phyloP scores from a whole-genome alignment of 2,329 filamentous ascomycete species.

The Penicillium capsulatum region DNA sequence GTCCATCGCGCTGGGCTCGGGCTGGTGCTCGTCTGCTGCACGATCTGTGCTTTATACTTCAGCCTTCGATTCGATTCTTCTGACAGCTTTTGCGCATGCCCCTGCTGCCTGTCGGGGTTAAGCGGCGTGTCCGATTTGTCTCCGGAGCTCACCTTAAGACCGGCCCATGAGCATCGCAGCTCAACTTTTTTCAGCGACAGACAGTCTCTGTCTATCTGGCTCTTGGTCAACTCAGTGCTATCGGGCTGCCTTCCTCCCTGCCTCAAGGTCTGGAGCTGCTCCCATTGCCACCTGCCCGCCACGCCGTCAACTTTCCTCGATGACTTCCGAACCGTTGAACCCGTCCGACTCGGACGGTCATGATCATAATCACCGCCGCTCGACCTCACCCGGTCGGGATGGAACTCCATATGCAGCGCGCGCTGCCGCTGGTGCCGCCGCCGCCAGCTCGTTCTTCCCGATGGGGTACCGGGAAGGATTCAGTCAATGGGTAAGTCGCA shows the following conservation, averaged over 20 bases:
- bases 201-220: constrained; percentile 4
- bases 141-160: constrained; percentile 12
- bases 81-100: background rate
- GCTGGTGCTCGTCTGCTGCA: constrained; percentile 8
- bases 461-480: constrained; percentile 88
- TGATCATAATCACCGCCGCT: constrained; percentile 17
- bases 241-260: constrained; percentile 1
- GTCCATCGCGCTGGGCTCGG: background rate
- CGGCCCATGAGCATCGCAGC: constrained; percentile 15
- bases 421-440: constrained; percentile 27
- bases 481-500: constrained; percentile 72
- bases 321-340: constrained; percentile 37
- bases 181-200: constrained; percentile 9
- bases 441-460: constrained; percentile 59
- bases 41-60: constrained; percentile 11
- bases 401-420: constrained; percentile 32
- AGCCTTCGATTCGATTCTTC: constrained; percentile 15
- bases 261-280: constrained; percentile 2
- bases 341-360: constrained; percentile 28
- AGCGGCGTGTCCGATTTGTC: constrained; percentile 22
- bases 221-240: constrained; percentile 1
- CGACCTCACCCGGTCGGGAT: constrained; percentile 16
- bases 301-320: constrained; percentile 27
- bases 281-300: constrained; percentile 14
- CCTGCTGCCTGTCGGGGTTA: constrained; percentile 20